Conservation (phyloP, 768 basidiomycete genomes). For the Coprinopsis strossmayeri region DNA sequence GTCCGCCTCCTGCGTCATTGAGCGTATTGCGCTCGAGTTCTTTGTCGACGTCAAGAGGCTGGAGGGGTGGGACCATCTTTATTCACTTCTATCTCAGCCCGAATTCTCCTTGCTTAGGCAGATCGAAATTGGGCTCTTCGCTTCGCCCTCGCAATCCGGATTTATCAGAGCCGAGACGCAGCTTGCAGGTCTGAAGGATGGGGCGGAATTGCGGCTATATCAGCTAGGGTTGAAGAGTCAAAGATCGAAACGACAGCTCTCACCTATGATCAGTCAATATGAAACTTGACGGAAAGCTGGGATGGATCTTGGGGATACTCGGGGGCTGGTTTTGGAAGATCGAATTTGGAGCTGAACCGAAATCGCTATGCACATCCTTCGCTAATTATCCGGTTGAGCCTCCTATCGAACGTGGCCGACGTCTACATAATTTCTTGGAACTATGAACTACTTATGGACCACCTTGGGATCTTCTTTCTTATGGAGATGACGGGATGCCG, state of each 20-base stretch:
- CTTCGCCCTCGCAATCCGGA: slow-evolving; percentile 25
- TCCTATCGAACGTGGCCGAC: too few relatives aligned
- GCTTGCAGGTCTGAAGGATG: slow-evolving; percentile 20
- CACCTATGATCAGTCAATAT: slow-evolving; percentile 30
- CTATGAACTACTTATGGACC: too few relatives aligned
- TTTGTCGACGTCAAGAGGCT: slow-evolving; percentile 33
- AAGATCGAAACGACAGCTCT: slow-evolving; percentile 28
- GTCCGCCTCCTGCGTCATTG: slow-evolving; percentile 1
- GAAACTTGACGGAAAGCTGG: slow-evolving; percentile 19
- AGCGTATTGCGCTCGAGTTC: slow-evolving; percentile 30
- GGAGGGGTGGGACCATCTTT: slow-evolving; percentile 26
- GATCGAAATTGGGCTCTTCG: slow-evolving; percentile 37
- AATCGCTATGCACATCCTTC: too few relatives aligned
- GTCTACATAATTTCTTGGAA: too few relatives aligned
- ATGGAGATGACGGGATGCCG: too few relatives aligned
- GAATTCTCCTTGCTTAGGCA: slow-evolving; percentile 22
- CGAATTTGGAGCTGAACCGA: neutral
- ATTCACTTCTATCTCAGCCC: slow-evolving; percentile 26
- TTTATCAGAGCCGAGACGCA: slow-evolving; percentile 27
- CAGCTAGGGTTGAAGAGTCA: slow-evolving; percentile 35
- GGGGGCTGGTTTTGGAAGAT: neutral
- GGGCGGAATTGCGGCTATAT: slow-evolving; percentile 30
- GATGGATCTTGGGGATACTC: neutral
- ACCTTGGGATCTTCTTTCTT: too few relatives aligned
- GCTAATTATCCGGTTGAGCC: too few relatives aligned